Evolutionary conservation across 2,329 filamentous ascomycete species (phyloP).

Genomic region (Penicillium digitatum): DNA sequence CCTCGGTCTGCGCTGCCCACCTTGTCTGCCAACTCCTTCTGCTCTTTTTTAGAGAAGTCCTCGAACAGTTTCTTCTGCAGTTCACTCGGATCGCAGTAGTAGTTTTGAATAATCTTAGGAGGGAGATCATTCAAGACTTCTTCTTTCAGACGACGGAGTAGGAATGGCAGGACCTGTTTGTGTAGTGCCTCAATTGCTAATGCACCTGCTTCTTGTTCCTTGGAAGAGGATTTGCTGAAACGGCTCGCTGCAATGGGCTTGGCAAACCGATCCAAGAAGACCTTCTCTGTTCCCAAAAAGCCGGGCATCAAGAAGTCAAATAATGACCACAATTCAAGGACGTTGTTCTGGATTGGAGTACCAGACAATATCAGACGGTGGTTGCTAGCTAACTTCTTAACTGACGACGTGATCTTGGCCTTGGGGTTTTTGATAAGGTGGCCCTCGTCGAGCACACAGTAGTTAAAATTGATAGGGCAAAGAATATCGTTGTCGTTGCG

Average conservation of each 20-base stretch:
- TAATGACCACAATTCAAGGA: conserved; percentile 92
- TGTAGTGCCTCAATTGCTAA: conserved; percentile 96
- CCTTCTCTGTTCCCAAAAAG: conserved; percentile 91
- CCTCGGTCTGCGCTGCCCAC: conserved; percentile 83
- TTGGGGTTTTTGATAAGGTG: conserved; percentile 99
- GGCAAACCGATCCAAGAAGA: conserved; percentile 92
- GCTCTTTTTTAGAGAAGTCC: conserved; percentile 90
- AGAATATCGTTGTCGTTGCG: conserved; percentile 90
- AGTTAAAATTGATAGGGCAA: conserved; percentile 86
- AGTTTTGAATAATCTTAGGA: conserved; percentile 98
- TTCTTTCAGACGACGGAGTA: conserved; percentile 92
- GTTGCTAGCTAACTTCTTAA: conserved; percentile 85
- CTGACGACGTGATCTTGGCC: conserved; percentile 88
- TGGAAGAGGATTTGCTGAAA: conserved; percentile 94
- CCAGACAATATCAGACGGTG: conserved; percentile 94
- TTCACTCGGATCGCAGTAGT: conserved; percentile 96
- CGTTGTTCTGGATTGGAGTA: conserved; percentile 97
- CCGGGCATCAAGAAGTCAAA: conserved; percentile 99
- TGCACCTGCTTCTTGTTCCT: conserved; percentile 95
- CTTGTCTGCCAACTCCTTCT: conserved; percentile 79
- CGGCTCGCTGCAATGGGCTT: conserved; percentile 93
- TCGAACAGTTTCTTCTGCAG: conserved; percentile 93
- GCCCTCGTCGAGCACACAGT: conserved; percentile 93
- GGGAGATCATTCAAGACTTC: conserved; percentile 94
- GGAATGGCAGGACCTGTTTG: conserved; percentile 95